Conservation (phyloP, 164 flowering plant genomes). For the Magnolia changhungtana region DNA sequence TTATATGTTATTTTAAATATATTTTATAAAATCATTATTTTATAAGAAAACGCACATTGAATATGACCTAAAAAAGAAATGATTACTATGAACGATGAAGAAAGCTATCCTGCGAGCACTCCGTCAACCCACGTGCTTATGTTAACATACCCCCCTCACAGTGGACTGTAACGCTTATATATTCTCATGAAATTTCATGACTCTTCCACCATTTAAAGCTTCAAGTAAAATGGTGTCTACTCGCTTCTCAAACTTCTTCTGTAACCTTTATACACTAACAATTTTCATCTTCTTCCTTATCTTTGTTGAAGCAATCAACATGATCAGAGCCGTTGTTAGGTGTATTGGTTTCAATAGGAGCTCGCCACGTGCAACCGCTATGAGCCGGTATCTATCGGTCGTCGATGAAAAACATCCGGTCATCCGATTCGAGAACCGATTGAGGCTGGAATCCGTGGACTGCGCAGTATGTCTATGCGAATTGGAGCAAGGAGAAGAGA, state of each 20-base stretch:
- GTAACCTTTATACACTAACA: neutral
- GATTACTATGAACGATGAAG: no score
- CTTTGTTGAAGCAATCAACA: neutral
- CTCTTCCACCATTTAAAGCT: neutral
- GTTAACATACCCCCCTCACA: neutral
- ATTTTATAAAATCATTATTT: no score
- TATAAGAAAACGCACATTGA: no score
- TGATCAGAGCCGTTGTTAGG: neutral
- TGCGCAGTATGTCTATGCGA: conserved; percentile 11
- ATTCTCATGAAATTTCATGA: neutral
- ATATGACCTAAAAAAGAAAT: no score
- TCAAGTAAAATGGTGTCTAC: neutral
- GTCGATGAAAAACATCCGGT: neutral
- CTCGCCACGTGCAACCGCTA: neutral
- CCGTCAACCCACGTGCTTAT: no score
- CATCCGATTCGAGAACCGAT: neutral
- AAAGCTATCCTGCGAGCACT: no score
- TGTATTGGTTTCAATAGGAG: neutral
- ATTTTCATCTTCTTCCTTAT: neutral
- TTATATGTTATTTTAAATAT: no score
- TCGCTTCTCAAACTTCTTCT: neutral
- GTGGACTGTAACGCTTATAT: neutral
- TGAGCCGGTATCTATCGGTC: neutral
- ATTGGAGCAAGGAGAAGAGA: conserved; percentile 11
- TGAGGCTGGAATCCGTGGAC: neutral